Evolutionary conservation across 2,329 filamentous ascomycete genomes (phyloP).

Genomic region (Botrytis fabae): DNA sequence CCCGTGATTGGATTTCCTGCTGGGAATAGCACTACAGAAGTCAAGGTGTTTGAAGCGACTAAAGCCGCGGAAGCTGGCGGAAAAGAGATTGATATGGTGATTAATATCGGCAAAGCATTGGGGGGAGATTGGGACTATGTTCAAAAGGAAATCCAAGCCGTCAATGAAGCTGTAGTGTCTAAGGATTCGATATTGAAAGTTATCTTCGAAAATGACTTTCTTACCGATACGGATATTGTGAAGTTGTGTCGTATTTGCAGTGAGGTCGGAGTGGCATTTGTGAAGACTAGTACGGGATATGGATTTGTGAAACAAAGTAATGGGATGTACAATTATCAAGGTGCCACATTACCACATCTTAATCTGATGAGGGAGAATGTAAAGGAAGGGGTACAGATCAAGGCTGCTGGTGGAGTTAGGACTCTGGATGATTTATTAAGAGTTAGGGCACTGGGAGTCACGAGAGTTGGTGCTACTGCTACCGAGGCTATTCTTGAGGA

Average conservation of each 20-base stretch:
- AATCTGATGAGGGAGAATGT: conserved; percentile 54
- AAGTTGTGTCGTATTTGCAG: conserved; percentile 57
- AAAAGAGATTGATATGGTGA: conserved; percentile 59
- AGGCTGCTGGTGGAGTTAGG: conserved; percentile 58
- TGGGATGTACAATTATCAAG: conserved; percentile 54
- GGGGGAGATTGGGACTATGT: conserved; percentile 59
- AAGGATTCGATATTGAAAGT: conserved; percentile 55
- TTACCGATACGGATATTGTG: conserved; percentile 51
- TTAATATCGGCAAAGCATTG: conserved; percentile 60
- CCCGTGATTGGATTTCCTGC: conserved; percentile 63
- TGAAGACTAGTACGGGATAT: conserved; percentile 63
- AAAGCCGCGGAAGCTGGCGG: conserved; percentile 51
- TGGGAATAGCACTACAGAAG: conserved; percentile 54
- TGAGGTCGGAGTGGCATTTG: conserved; percentile 52
- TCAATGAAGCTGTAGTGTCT: conserved; percentile 51
- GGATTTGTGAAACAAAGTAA: conserved; percentile 57
- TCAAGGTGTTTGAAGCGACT: conserved; percentile 56
- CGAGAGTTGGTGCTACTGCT: conserved; percentile 56
- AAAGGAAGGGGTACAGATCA: conserved; percentile 51
- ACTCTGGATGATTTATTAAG: conserved; percentile 57
- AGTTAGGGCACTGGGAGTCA: conserved; percentile 55
- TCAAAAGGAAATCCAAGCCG: conserved; percentile 49
- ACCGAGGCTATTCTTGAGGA: conserved; percentile 57
- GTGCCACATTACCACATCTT: conserved; percentile 53
- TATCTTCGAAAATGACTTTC: conserved; percentile 62